Evolutionary conservation across 2,329 filamentous ascomycete species (phyloP).

Genomic region (Knufia petricola): DNA sequence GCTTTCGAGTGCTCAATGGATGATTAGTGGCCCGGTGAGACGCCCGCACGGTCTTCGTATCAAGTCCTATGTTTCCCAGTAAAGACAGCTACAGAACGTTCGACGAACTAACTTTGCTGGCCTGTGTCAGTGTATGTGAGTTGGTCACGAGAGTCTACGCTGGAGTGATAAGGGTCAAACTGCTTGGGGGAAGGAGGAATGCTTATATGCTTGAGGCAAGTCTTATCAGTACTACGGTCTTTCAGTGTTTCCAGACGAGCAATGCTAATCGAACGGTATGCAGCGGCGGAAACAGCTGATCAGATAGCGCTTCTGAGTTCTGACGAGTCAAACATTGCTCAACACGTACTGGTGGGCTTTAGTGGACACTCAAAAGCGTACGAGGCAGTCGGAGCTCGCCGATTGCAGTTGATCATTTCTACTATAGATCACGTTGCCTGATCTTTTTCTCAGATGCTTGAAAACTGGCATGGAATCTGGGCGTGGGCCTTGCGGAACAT

Average conservation of each 20-base stretch:
- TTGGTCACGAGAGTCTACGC: neutral
- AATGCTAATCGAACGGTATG: conserved; percentile 2
- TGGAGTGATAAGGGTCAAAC: neutral
- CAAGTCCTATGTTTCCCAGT: neutral
- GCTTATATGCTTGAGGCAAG: neutral
- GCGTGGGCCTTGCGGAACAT: neutral
- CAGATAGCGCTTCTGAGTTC: conserved; percentile 1
- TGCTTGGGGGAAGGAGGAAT: neutral
- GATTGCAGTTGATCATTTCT: neutral
- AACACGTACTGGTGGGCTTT: neutral
- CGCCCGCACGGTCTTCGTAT: neutral
- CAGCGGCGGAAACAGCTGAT: neutral
- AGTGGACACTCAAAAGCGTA: neutral
- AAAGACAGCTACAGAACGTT: no score
- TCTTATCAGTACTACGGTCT: conserved; percentile 8
- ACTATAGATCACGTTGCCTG: neutral
- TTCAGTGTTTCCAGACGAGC: neutral
- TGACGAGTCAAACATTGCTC: conserved; percentile 2
- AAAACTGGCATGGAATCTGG: neutral
- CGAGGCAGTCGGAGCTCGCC: conserved; percentile 6
- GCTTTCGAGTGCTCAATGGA: neutral
- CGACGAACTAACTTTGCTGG: no score
- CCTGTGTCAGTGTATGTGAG: neutral
- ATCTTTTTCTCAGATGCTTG: neutral
- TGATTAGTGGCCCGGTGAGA: neutral